Base-by-base conservation (phyloP, 148 eudicot genomes). In the Nyssa sinensis region DNA sequence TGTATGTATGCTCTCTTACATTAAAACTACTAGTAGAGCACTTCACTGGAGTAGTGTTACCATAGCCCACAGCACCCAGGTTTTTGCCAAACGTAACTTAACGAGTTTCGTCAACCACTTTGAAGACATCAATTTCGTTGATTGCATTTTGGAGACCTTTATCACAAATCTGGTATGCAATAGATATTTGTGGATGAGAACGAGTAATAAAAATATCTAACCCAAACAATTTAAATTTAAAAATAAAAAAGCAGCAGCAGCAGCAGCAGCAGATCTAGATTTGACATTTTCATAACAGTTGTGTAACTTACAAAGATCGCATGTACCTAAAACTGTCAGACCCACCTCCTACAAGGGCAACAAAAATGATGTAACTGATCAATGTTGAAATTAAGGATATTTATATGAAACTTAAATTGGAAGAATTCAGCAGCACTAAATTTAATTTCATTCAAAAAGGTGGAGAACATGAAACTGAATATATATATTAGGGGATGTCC, bases 11-110 rank as follows among this genome's bases (percentile, higher is more conserved):
- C n/a, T n/a, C n/a, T n/a, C 64, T 21, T 32, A 63, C 74, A 2
- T 78, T 73, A 32, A 72, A 23, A 32, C 81, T 74, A 51, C 82
- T 71, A 53, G 67, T 78, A 35, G n/a, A 72, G 67, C 32, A 72
- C 25, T 25, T 33, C 55, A 47, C 74, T 74, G 24, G 41, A 32
- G 35, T 66, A 70, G n/a, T n/a, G n/a, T n/a, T n/a, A n/a, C n/a
- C n/a, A n/a, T n/a, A 69, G 70, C 62, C 70, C 84, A 77, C 10
- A 81, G 81, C 32, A 81, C 71, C 84, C 84, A 72, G 17, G 80
- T 75, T 63, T 67, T 74, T 62, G 80, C 84, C 74, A 81, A 49
- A n/a, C 80, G 84, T 29, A 81, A 41, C 1, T 55, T 73, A n/a
- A 28, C 65, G 35, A 27, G 80, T 55, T 25, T 76, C 77, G 64